Base-by-base conservation (phyloP, 495 filamentous ascomycete genomes). In the Xylaria grammica region DNA sequence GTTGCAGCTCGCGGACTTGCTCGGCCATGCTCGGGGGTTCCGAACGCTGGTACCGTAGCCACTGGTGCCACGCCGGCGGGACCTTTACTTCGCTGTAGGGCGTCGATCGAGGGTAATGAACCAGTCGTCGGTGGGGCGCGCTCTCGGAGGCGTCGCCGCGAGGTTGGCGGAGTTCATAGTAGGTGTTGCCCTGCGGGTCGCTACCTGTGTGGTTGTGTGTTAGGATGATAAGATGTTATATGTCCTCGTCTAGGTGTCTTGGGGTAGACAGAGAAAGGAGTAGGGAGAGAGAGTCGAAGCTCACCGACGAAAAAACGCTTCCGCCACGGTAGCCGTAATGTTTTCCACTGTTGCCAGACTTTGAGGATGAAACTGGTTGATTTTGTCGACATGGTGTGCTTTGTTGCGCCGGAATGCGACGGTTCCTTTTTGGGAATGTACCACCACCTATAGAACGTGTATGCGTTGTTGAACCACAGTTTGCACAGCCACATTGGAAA, bases 61-160 rank as follows among this genome's bases (percentile, higher is more conserved):
- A 99, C 74, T 97, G 94, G 75, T 94, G 91, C 95, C 95, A 99
- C 79, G 90, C 87, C 1, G 94, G 90, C 78, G 79, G 68, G 61
- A 81, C 72, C 8, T 64, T 60, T 32, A 96, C 85, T 55, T 94
- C 89, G 69, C 80, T 82, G 74, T 85, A 85, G 68, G 91, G 89
- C 1, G 85, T 86, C 53, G 80, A 79, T 0, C 80, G 78, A 0
- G 79, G 81, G 68, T 78, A 91, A 63, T 87, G 79, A n/a, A 96
- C 90, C 32, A 97, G 96, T 61, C 84, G 82, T 6, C 84, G 79
- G 74, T 77, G 77, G 46, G 78, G 78, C 10, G 40, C 84, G 78
- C 20, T 87, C 76, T 42, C 77, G 20, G 83, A 81, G 19, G 76
- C 72, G 62, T 80, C 72, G 66, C 85, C 82, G 8, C 89, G 67